A percentile compares a stretch with the other conserved stretches of the same genome.
Evolutionary conservation across 257 asterid species (phyloP).

Genomic region (Thymus quinquecostatus): DNA sequence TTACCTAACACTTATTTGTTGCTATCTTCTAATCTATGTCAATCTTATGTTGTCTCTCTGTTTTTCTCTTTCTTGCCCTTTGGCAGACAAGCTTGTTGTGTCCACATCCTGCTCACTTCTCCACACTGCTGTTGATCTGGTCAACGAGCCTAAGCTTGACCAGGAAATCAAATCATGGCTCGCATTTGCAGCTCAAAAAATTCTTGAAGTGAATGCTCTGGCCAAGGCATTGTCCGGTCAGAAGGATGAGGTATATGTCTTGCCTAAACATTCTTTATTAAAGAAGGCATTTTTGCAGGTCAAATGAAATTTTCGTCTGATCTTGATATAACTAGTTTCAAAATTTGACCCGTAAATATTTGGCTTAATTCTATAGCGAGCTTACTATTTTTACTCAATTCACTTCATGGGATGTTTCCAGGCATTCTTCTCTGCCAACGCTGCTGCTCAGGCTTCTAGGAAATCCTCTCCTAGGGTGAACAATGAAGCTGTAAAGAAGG

Average conservation of each 20-base stretch:
- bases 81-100: constrained; percentile 89
- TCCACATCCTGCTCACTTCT: constrained; percentile 91
- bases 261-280: neutral
- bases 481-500: constrained; percentile 92
- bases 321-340: neutral
- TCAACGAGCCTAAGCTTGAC: constrained; percentile 20
- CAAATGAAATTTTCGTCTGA: neutral
- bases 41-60: neutral
- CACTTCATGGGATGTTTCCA: constrained; percentile 31
- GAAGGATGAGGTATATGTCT: constrained; percentile 71
- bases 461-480: constrained; percentile 92
- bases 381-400: neutral
- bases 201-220: constrained; percentile 37
- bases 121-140: constrained; percentile 86
- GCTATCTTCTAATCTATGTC: constrained; percentile 8
- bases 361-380: too few relatives aligned
- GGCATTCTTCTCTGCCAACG: constrained; percentile 85
- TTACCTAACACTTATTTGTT: constrained; percentile 11
- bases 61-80: neutral
- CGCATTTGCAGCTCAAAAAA: constrained; percentile 28
- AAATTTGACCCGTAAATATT: neutral
- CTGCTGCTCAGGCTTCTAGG: constrained; percentile 93
- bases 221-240: constrained; percentile 89
- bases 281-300: neutral
- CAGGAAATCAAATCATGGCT: constrained; percentile 30